Percentiles rank a stretch among this genome's conserved stretches.
phyloP scores from a whole-genome alignment of 2,329 filamentous ascomycete genomes.

The Proliferodiscus dingleyae region DNA sequence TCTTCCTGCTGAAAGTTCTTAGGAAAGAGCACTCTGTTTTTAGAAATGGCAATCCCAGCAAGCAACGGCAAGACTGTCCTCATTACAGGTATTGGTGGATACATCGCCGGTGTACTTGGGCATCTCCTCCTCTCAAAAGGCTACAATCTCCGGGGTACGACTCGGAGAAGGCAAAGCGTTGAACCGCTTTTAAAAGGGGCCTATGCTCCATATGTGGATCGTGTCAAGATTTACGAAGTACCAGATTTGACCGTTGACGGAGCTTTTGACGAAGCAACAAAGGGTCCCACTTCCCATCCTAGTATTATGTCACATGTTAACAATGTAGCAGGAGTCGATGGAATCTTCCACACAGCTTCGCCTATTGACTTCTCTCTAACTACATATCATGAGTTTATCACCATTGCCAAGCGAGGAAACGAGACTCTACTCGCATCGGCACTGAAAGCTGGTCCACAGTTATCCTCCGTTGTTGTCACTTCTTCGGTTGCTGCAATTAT shows the following conservation, averaged over 20 bases:
- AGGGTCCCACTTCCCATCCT: conserved; percentile 14
- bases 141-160: conserved; percentile 29
- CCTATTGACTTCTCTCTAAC: conserved; percentile 28
- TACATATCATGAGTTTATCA: conserved; percentile 29
- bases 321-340: conserved; percentile 22
- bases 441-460: conserved; percentile 29
- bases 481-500: conserved; percentile 31
- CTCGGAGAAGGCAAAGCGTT: conserved; percentile 22
- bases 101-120: conserved; percentile 29
- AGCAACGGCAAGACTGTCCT: conserved; percentile 28
- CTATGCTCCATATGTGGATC: conserved; percentile 24
- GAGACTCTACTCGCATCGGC: conserved; percentile 28
- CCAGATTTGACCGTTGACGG: conserved; percentile 27
- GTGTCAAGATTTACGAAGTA: conserved; percentile 26
- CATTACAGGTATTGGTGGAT: conserved; percentile 33
- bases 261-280: conserved; percentile 27
- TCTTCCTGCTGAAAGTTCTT: neutral
- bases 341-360: conserved; percentile 31
- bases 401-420: conserved; percentile 24
- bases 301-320: conserved; percentile 6
- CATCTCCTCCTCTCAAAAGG: conserved; percentile 25
- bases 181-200: conserved; percentile 25
- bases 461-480: conserved; percentile 40
- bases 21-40: neutral
- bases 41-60: conserved; percentile 19